phyloP scores from a whole-genome alignment of 2,329 filamentous ascomycete species.

The Aureobasidium sp. region DNA sequence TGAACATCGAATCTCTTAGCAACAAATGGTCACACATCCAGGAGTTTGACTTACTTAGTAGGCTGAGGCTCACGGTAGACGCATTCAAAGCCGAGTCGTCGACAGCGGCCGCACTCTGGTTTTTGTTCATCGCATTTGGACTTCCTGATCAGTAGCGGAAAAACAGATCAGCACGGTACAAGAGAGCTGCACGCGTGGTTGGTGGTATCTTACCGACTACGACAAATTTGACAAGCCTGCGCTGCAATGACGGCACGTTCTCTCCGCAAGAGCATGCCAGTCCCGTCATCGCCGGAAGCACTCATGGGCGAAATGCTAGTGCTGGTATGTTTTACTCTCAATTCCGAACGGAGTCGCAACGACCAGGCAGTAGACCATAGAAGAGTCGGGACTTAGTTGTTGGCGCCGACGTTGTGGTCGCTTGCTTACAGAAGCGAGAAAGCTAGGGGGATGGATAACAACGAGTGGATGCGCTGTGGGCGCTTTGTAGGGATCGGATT shows the following conservation, averaged over 20 bases:
- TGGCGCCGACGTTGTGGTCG: too few species aligned
- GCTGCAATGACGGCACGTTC: slow-evolving; percentile 43
- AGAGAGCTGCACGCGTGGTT: not conserved
- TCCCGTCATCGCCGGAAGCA: not conserved
- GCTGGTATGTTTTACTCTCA: too few species aligned
- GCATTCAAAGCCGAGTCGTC: slow-evolving; percentile 50
- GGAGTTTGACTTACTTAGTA: slow-evolving; percentile 46
- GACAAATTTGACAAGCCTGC: slow-evolving; percentile 52
- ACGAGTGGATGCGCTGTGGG: too few species aligned
- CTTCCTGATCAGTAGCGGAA: slow-evolving; percentile 42
- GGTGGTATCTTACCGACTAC: slow-evolving; percentile 25
- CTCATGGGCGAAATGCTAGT: too few species aligned
- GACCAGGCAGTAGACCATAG: too few species aligned
- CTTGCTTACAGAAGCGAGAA: too few species aligned
- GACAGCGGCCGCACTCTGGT: slow-evolving; percentile 54
- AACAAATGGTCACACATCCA: not conserved
- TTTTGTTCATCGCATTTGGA: slow-evolving; percentile 57
- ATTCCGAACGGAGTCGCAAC: too few species aligned
- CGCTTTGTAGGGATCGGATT: too few species aligned
- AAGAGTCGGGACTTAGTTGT: too few species aligned
- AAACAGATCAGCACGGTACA: not conserved
- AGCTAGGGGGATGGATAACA: too few species aligned
- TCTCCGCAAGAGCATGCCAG: slow-evolving; percentile 23
- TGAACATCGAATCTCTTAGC: slow-evolving; percentile 20
- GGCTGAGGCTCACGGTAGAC: slow-evolving; percentile 52